Conservation (phyloP, 257 asterid genomes). For the Petunia axillaris region DNA sequence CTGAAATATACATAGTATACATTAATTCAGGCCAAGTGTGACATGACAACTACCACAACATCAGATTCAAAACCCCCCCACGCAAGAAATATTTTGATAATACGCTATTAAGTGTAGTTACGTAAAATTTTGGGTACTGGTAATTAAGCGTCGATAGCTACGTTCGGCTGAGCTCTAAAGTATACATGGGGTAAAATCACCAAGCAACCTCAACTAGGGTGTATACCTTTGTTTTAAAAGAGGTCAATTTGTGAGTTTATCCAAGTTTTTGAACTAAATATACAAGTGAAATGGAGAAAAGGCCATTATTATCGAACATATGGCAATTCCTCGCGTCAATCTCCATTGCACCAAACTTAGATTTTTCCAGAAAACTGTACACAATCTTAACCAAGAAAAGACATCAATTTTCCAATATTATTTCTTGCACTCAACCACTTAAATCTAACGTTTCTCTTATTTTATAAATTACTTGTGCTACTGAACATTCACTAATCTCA, state of each 20-base stretch:
- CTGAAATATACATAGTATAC: too few relatives aligned
- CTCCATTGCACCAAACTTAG: constrained; percentile 29
- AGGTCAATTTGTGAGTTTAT: not conserved
- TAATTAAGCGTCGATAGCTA: too few relatives aligned
- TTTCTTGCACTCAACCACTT: constrained; percentile 45
- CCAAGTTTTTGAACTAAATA: too few relatives aligned
- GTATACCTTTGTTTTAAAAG: not conserved
- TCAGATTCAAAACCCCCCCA: too few relatives aligned
- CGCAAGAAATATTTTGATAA: too few relatives aligned
- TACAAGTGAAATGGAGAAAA: too few relatives aligned
- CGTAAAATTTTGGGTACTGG: too few relatives aligned
- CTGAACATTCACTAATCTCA: not conserved
- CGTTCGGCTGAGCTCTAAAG: too few relatives aligned
- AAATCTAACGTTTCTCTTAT: not conserved
- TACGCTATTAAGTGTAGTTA: too few relatives aligned
- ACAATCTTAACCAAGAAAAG: constrained; percentile 16
- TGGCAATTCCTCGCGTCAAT: not conserved
- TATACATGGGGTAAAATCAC: too few relatives aligned
- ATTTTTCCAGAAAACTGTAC: constrained; percentile 7
- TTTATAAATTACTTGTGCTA: constrained; percentile 16
- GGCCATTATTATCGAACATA: not conserved
- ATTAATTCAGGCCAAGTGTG: too few relatives aligned
- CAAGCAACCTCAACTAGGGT: not conserved
- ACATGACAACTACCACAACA: too few relatives aligned
- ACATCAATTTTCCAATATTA: not conserved